These are phyloP conservation scores for Furcasterigmium sp. DNA, from an alignment of 2,329 filamentous ascomycete species.

Conservation along the genomic window DNA sequence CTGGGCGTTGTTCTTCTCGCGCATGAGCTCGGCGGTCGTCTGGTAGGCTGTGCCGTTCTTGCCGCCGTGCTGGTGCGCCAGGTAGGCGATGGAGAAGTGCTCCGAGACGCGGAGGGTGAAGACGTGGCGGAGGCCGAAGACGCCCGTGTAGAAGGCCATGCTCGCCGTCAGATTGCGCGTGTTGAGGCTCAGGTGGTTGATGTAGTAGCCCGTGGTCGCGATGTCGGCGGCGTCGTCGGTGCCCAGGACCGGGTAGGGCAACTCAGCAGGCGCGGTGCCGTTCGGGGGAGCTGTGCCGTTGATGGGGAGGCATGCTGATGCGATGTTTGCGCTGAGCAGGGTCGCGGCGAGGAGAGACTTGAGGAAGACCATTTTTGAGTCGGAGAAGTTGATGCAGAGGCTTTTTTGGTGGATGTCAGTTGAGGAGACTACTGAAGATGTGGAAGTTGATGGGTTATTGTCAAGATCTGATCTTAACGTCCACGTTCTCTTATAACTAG, in stretches of 20 bases:
- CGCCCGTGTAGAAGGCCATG: constrained; percentile 25
- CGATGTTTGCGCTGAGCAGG: not conserved
- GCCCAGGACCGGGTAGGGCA: constrained; percentile 4
- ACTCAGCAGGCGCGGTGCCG: not conserved
- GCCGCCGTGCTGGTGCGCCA: constrained; percentile 29
- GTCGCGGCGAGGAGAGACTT: not conserved
- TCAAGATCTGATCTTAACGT: too few species aligned
- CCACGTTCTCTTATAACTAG: too few species aligned
- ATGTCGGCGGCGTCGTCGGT: constrained; percentile 19
- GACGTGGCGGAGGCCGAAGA: constrained; percentile 27
- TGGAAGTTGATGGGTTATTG: not conserved
- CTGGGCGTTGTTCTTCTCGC: constrained; percentile 26
- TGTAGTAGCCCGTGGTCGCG: constrained; percentile 25
- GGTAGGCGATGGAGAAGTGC: constrained; percentile 25
- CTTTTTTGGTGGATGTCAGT: not conserved
- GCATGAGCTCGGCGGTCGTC: constrained; percentile 22
- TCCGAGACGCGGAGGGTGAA: constrained; percentile 23
- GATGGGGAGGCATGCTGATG: not conserved
- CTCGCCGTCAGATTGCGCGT: constrained; percentile 22
- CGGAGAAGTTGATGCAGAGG: not conserved
- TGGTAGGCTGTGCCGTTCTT: constrained; percentile 30
- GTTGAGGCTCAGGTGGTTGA: constrained; percentile 27
- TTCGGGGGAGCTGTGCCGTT: not conserved
- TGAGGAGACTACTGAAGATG: not conserved
- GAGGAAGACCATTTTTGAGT: not conserved